phyloP scores from a whole-genome alignment of 768 basidiomycete species.

The Boletus rex-veris region DNA sequence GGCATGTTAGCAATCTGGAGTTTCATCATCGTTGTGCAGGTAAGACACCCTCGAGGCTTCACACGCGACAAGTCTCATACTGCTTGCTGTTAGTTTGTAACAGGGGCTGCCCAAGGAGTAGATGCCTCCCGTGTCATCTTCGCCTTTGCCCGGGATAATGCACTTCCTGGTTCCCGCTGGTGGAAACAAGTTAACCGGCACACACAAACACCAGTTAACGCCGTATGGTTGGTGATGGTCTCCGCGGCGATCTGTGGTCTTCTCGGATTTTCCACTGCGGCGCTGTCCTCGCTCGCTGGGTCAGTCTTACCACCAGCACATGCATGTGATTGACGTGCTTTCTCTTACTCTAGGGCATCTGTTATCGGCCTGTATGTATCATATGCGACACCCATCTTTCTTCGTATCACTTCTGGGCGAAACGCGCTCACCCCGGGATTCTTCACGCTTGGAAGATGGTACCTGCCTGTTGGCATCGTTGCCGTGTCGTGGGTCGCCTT shows the following conservation, averaged over 20 bases:
- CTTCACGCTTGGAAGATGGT: constrained; percentile 61
- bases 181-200: constrained; percentile 59
- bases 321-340: background rate
- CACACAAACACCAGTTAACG: constrained; percentile 71
- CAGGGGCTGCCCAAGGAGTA: constrained; percentile 70
- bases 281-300: constrained; percentile 66
- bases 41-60: constrained; percentile 10
- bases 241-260: constrained; percentile 55
- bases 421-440: constrained; percentile 54
- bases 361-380: constrained; percentile 67
- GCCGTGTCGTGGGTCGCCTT: constrained; percentile 68
- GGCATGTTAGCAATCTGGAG: constrained; percentile 76
- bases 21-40: constrained; percentile 63
- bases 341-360: constrained; percentile 45
- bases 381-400: constrained; percentile 67
- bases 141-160: constrained; percentile 71
- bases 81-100: constrained; percentile 48
- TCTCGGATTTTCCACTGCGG: constrained; percentile 62
- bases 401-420: constrained; percentile 67
- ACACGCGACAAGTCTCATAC: background rate
- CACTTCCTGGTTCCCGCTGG: constrained; percentile 66
- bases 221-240: constrained; percentile 70
- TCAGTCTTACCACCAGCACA: constrained; percentile 24
- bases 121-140: constrained; percentile 75
- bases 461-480: constrained; percentile 53